Percentiles rank a stretch among this genome's conserved stretches.
Evolutionary conservation across 768 basidiomycete genomes (phyloP).

Genomic region (Podaxis pistillaris): DNA sequence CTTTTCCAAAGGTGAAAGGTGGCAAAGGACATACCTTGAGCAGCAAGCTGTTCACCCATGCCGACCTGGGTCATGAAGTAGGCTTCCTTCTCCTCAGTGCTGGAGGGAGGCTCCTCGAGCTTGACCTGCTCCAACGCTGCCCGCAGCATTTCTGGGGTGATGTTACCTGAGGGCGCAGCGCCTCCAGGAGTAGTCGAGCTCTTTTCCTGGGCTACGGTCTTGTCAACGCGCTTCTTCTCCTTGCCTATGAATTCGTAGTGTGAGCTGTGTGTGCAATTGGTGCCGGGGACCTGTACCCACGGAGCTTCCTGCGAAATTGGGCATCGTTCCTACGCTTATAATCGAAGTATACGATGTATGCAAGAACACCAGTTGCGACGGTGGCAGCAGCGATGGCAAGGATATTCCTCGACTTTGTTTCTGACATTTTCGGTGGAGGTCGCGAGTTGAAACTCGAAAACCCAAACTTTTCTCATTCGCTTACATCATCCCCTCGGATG

Average conservation of each 20-base stretch:
- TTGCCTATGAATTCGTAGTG: slow-evolving; percentile 54
- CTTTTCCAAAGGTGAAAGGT: background rate
- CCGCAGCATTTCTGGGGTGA: slow-evolving; percentile 54
- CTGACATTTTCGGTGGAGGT: slow-evolving; percentile 30
- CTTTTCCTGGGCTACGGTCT: slow-evolving; percentile 55
- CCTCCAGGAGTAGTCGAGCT: slow-evolving; percentile 29
- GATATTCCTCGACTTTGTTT: slow-evolving; percentile 34
- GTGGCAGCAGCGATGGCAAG: slow-evolving; percentile 47
- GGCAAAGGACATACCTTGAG: slow-evolving; percentile 57
- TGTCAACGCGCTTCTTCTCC: slow-evolving; percentile 87
- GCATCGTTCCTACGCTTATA: slow-evolving; percentile 87
- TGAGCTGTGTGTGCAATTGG: slow-evolving; percentile 14
- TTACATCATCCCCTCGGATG: slow-evolving; percentile 11
- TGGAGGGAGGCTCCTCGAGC: slow-evolving; percentile 62
- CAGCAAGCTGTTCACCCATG: slow-evolving; percentile 80
- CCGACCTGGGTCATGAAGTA: slow-evolving; percentile 93
- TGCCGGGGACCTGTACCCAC: slow-evolving; percentile 45
- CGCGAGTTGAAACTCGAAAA: background rate
- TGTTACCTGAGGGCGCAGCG: slow-evolving; percentile 24
- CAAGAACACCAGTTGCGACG: slow-evolving; percentile 60
- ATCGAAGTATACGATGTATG: slow-evolving; percentile 93
- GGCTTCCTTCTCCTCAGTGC: slow-evolving; percentile 76
- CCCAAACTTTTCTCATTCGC: slow-evolving; percentile 8
- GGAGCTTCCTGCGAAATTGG: slow-evolving; percentile 84
- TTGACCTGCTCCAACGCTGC: slow-evolving; percentile 66